Percentiles rank a stretch among this genome's conserved stretches.
phyloP scores from a whole-genome alignment of 192 early-diverging fungal genomes.

The Allomyces macrogynus region DNA sequence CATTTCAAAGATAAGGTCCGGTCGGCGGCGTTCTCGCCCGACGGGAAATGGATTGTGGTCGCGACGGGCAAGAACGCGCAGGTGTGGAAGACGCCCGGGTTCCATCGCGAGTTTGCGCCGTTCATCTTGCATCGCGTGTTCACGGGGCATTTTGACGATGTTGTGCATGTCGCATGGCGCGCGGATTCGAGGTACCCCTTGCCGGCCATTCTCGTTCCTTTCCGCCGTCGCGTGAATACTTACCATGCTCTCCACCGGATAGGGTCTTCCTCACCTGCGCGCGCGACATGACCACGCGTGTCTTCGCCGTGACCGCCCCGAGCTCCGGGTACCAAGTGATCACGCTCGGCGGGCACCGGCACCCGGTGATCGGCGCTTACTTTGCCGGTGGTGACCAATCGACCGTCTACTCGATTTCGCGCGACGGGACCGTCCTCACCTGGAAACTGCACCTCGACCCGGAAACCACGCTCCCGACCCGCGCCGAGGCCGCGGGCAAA shows the following conservation, averaged over 20 bases:
- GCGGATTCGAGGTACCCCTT: slow-evolving; percentile 49
- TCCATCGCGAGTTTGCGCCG: slow-evolving; percentile 75
- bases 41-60: slow-evolving; percentile 72
- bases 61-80: slow-evolving; percentile 66
- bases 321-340: slow-evolving; percentile 40
- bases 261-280: neutral
- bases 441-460: slow-evolving; percentile 23
- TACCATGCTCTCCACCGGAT: no score
- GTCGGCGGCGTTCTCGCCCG: slow-evolving; percentile 79
- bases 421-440: slow-evolving; percentile 73
- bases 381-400: slow-evolving; percentile 33
- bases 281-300: slow-evolving; percentile 53
- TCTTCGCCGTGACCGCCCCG: slow-evolving; percentile 44
- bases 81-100: slow-evolving; percentile 83
- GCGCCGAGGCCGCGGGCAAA: neutral
- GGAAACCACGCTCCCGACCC: neutral
- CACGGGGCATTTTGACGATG: slow-evolving; percentile 69
- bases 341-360: slow-evolving; percentile 66
- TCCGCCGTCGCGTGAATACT: no score
- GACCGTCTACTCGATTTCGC: slow-evolving; percentile 32
- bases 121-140: slow-evolving; percentile 64
- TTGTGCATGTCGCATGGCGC: slow-evolving; percentile 66
- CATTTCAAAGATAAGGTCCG: slow-evolving; percentile 63
- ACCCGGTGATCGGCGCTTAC: slow-evolving; percentile 67
- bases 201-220: no score